Evolutionary conservation across 306 rosid species (phyloP).

Genomic region (Senna siamea): DNA sequence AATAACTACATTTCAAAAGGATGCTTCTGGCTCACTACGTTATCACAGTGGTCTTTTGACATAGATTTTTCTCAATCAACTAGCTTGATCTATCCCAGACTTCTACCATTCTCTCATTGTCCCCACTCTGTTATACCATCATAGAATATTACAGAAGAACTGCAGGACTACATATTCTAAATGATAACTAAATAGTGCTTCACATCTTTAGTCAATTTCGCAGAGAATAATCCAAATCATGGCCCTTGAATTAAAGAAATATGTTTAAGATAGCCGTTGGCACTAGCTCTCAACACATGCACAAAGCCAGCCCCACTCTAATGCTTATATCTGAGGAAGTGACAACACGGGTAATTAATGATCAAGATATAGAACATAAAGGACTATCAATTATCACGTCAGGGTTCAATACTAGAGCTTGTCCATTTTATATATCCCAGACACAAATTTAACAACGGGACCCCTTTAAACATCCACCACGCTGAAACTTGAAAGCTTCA

Average conservation of each 20-base stretch:
- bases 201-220: neutral
- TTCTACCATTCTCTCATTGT: neutral
- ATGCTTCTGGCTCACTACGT: neutral
- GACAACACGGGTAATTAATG: neutral
- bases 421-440: neutral
- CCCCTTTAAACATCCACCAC: constrained; percentile 10
- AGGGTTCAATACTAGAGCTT: neutral
- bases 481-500: neutral
- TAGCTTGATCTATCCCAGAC: neutral
- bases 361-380: neutral
- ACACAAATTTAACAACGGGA: constrained; percentile 10
- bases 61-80: neutral
- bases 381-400: neutral
- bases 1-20: neutral
- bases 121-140: neutral
- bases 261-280: neutral
- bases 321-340: neutral
- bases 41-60: neutral
- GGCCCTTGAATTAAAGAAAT: neutral
- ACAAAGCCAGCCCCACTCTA: neutral
- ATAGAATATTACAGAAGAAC: neutral
- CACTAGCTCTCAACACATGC: neutral
- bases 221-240: neutral
- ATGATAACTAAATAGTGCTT: neutral
- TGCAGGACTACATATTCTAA: neutral